Evolutionary conservation across 768 basidiomycete species (phyloP), one percentile per base, ranked within the genome.

Genomic region (Termitomyces sp.): DNA sequence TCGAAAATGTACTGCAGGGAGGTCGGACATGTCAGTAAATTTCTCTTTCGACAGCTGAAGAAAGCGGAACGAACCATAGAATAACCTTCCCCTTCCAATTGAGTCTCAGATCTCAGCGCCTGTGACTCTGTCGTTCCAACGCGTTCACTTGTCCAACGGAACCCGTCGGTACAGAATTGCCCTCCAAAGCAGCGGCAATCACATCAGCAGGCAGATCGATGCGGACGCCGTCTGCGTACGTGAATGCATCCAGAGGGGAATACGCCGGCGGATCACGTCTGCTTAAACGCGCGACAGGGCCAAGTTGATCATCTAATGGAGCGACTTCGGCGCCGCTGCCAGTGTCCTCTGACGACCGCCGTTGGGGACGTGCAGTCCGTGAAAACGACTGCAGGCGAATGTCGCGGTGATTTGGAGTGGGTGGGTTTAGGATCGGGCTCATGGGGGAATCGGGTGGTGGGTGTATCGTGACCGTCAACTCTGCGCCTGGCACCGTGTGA

Each of bases 191-290:
- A 44, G 91, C 91, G 22, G 91, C 82, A 62, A 97, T 94, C 54
- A 96, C 82, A 61, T 97, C 94, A 32, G 94, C 91, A 23, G 94
- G 94, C 32, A 97, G 76, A 70, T 97, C 92, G 45, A 95, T 86
- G 49, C 91, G 90, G n/a, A 96, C 91, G 29, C 94, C 94, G 39
- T 92, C 93, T 49, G 85, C 76, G 63, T 92, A 91, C 23, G 84
- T 80, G 61, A 77, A 89, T n/a, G 90, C 85, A 65, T 93, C 91
- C 64, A 93, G 70, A n/a, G 91, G 91, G 6, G 91, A 91, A 71
- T 94, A 94, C 16, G 88, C 89, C 23, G 92, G 92, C 20, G 91
- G 91, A 57, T 89, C 86, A 53, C 82, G 79, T 62, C 85, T 76
- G 55, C 73, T 72, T 43, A 83, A 51, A 22, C 74, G 62, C 15